These are phyloP conservation scores for Venturia aucupariae DNA, from an alignment of 2,329 filamentous ascomycete species.

Conservation along the genomic window DNA sequence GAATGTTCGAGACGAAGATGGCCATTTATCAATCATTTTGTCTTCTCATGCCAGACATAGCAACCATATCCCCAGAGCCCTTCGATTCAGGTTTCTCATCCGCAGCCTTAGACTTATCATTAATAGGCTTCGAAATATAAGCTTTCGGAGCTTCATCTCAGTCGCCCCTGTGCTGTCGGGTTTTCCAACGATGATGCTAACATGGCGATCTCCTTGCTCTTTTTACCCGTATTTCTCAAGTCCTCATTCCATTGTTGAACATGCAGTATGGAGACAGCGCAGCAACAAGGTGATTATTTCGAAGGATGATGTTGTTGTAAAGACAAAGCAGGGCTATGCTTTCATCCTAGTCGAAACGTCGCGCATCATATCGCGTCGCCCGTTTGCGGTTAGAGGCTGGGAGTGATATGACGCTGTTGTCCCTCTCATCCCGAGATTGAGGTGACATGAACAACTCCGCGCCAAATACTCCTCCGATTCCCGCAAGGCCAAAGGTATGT, in stretches of 20 bases:
- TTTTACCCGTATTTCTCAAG: not conserved
- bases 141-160: not conserved
- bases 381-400: not conserved
- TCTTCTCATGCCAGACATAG: no score
- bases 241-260: not conserved
- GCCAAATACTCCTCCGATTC: not conserved
- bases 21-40: no score
- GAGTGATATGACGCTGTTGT: not conserved
- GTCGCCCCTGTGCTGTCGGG: no score
- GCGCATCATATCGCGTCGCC: not conserved
- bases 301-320: not conserved
- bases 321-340: not conserved
- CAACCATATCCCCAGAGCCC: not conserved
- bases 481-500: not conserved
- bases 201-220: no score
- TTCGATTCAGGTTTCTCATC: not conserved
- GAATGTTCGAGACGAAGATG: no score
- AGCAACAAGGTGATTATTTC: no score
- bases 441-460: not conserved
- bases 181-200: no score
- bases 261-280: no score
- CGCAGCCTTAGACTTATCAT: not conserved
- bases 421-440: not conserved
- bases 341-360: not conserved
- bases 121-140: not conserved